A percentile compares a stretch with the other conserved stretches of the same genome.
Evolutionary conservation across 345 rosid species (phyloP).

Genomic region (Cardamine resedifolia): DNA sequence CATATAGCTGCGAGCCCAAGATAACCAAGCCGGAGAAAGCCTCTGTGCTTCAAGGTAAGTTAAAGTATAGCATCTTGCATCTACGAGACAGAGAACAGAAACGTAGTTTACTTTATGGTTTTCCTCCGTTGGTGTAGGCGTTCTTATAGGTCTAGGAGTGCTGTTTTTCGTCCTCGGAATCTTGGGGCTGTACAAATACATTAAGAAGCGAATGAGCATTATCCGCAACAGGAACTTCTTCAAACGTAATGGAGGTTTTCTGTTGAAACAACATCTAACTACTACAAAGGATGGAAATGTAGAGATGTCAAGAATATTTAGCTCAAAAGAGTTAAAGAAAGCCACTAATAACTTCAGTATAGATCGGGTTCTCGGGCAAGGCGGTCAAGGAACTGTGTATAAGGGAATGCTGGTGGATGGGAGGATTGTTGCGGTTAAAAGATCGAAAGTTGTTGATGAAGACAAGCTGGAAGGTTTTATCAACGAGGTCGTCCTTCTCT

Average conservation of each 20-base stretch:
- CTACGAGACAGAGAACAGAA: background rate
- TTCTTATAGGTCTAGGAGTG: conserved; percentile 22
- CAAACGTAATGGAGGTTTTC: conserved; percentile 36
- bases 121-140: background rate
- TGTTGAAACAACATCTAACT: conserved; percentile 36
- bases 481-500: background rate
- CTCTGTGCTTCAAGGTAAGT: conserved; percentile 17
- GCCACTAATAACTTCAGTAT: conserved; percentile 19
- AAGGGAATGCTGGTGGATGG: conserved; percentile 29
- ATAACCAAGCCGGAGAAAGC: background rate
- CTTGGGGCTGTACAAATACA: background rate
- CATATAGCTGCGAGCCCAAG: background rate
- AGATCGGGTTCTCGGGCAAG: conserved; percentile 38
- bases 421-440: background rate
- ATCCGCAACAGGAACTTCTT: conserved; percentile 10
- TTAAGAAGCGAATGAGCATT: conserved; percentile 13
- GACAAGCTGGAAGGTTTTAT: background rate
- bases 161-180: conserved; percentile 1
- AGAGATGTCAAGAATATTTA: conserved; percentile 24
- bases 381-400: conserved; percentile 44
- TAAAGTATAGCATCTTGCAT: background rate
- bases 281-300: conserved; percentile 7
- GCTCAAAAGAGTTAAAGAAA: conserved; percentile 21
- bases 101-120: background rate
- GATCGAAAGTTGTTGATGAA: background rate